Evolutionary conservation across 208 protist species (phyloP), one percentile per base, ranked within the genome.

Genomic region (Trypanosoma lewisi): DNA sequence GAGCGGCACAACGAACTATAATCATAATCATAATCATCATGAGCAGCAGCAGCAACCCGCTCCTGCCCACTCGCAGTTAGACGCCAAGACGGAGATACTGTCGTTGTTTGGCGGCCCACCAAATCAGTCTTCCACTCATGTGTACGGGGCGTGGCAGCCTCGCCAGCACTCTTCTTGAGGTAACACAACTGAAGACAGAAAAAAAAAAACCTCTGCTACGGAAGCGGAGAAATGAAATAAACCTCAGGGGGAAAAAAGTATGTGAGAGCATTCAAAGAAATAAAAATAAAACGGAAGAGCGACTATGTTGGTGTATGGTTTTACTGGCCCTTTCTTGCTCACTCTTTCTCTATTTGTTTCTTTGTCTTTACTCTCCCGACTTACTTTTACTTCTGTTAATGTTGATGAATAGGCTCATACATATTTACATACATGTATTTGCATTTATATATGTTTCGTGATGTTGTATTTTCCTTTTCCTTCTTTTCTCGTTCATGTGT

Each of bases 61-160:
- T 33, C 23, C 50, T 23, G 30, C 9, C 11, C 30, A 41, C 23
- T 21, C 39, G 12, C 55, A 36, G 33, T 33, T 34, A 33, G 66
- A 65, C 21, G 50, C 39, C 14, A 82, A 88, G 36, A 28, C 68
- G 19, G 86, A 93, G 39, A 89, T 93, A 52, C 57, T 93, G 30
- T 89, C 77, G 2, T 42, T 93, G 17, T 93, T 93, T 59, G 52
- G 48, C 23, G 3, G 34, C 27, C 37, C 62, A 51, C 39, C 37
- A 27, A 27, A 12, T 36, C 33, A 41, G 16, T 16, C 12, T 21
- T 56, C 53, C 41, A 44, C 48, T 30, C 52, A 64, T 54, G 59
- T 68, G 5, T 70, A 76, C 25, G 52, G 67, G 51, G 84, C 80
- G 28, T 91, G 84, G 84, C 45, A 79, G 63, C 78, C 81, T 1